Percentiles rank a stretch among this genome's conserved stretches.
phyloP scores from a whole-genome alignment of 2,329 filamentous ascomycete species.

The Clarireedia homoeocarpa region DNA sequence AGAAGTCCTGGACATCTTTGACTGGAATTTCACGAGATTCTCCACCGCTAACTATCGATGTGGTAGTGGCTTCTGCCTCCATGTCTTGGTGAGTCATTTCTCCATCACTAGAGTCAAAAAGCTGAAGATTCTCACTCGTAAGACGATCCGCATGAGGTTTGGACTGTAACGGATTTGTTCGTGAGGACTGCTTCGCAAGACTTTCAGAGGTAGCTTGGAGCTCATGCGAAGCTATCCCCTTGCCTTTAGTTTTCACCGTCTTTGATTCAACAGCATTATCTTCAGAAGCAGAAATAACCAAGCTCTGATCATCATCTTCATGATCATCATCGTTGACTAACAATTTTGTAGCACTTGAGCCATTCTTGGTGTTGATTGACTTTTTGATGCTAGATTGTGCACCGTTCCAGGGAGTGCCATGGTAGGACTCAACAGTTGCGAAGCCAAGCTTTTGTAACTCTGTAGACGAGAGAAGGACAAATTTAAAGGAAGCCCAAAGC shows the following conservation, averaged over 20 bases:
- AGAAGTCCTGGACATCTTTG: too few relatives aligned
- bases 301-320: background rate
- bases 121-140: too few relatives aligned
- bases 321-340: background rate
- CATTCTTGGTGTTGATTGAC: background rate
- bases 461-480: conserved; percentile 12
- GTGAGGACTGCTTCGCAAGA: too few relatives aligned
- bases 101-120: too few relatives aligned
- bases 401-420: background rate
- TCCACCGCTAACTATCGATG: too few relatives aligned
- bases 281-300: too few relatives aligned
- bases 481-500: conserved; percentile 16
- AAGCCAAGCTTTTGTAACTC: conserved; percentile 14
- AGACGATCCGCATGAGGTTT: too few relatives aligned
- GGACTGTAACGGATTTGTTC: too few relatives aligned
- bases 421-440: background rate
- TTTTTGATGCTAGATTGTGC: background rate
- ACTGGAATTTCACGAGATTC: too few relatives aligned
- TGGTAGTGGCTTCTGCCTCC: too few relatives aligned
- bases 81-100: too few relatives aligned
- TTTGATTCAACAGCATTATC: background rate
- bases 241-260: background rate
- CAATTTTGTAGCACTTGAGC: background rate
- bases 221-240: background rate
- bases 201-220: too few relatives aligned